Evolutionary conservation across 176 grass and related monocot genomes (phyloP).

Genomic region (bread wheat (Triticum aestivum)): DNA sequence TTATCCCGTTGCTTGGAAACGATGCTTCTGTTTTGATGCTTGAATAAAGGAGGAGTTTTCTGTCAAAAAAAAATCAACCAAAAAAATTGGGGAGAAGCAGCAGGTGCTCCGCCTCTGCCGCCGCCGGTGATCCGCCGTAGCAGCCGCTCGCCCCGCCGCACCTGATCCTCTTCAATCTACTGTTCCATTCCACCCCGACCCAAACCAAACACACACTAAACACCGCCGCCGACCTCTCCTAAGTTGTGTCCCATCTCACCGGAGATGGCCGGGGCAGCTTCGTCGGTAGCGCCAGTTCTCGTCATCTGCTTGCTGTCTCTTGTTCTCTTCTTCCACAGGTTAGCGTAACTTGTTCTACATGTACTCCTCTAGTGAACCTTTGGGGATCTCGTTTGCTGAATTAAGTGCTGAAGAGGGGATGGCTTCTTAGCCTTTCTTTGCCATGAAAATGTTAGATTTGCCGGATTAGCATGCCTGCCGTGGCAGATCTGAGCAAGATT

Average conservation of each 20-base stretch:
- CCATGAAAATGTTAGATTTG: constrained; percentile 16
- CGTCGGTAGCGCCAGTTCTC: background rate
- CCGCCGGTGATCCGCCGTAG: no score
- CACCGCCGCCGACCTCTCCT: background rate
- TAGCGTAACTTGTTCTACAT: background rate
- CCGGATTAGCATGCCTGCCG: background rate
- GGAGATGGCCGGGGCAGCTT: constrained; percentile 35
- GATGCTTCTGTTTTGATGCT: no score
- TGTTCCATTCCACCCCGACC: no score
- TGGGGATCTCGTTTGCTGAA: background rate
- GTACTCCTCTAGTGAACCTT: background rate
- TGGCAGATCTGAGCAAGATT: constrained; percentile 20
- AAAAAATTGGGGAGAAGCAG: no score
- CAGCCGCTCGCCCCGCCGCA: no score
- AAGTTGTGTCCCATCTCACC: background rate
- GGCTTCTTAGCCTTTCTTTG: background rate
- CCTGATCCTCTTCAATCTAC: no score
- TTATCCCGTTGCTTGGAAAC: no score
- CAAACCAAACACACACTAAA: no score
- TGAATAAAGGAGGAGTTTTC: no score
- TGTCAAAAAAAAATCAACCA: no score
- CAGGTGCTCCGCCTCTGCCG: no score
- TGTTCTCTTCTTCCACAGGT: constrained; percentile 35
- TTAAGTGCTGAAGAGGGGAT: background rate
- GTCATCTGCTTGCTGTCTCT: background rate